Conservation (phyloP, 306 rosid species). For the Dicorynia guianensis region DNA sequence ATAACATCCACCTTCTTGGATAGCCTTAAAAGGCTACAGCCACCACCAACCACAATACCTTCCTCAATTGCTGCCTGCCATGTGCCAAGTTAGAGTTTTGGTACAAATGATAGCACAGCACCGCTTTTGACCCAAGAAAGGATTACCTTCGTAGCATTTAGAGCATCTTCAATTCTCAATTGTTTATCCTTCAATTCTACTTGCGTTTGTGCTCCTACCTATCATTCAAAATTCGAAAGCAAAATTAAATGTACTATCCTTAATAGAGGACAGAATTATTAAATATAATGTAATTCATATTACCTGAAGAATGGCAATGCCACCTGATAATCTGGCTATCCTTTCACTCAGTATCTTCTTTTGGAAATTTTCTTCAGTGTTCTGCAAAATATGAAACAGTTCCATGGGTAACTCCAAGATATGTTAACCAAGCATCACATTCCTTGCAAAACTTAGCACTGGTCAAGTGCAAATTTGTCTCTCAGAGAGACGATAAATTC, state of each 20-base stretch:
- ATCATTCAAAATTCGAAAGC: conserved; percentile 40
- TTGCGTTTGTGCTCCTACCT: conserved; percentile 98
- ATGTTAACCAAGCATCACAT: conserved; percentile 10
- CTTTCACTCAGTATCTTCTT: conserved; percentile 87
- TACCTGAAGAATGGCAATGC: conserved; percentile 93
- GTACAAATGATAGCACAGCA: conserved; percentile 27
- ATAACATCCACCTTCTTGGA: conserved; percentile 74
- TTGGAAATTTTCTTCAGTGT: conserved; percentile 77
- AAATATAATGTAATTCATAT: conserved; percentile 23
- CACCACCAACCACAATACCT: conserved; percentile 97
- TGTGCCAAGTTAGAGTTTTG: conserved; percentile 35
- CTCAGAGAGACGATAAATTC: not conserved
- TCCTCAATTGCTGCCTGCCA: conserved; percentile 92
- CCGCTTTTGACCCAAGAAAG: conserved; percentile 25
- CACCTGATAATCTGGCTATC: conserved; percentile 85
- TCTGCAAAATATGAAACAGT: conserved; percentile 58
- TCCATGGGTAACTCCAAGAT: conserved; percentile 2
- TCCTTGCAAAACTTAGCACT: conserved; percentile 7
- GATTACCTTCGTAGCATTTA: conserved; percentile 87
- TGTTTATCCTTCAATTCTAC: conserved; percentile 94
- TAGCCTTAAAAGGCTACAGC: conserved; percentile 88
- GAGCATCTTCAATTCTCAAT: conserved; percentile 87
- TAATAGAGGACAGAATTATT: conserved; percentile 10
- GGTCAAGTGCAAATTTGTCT: not conserved
- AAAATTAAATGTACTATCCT: conserved; percentile 36